phyloP scores from a whole-genome alignment of 1,284 basidiomycete genomes.

The Vanrija humicola region DNA sequence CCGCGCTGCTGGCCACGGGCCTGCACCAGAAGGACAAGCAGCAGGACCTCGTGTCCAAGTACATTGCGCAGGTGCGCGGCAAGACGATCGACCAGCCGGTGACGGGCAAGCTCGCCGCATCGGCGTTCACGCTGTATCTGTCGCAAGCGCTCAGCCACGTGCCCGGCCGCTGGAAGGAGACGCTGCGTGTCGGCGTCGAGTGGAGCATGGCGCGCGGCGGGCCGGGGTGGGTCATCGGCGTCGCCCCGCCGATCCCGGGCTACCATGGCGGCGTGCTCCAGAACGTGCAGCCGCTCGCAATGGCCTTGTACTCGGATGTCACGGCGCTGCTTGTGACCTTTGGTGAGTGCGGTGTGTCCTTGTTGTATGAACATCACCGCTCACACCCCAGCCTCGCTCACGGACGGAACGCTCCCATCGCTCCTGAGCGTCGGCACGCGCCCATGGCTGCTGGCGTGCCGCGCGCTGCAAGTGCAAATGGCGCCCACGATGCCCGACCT shows the following conservation, averaged over 20 bases:
- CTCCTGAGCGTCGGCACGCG: no score
- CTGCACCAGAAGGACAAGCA: no score
- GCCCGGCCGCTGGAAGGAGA: slow-evolving; percentile 5
- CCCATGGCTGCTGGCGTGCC: slow-evolving; percentile 4
- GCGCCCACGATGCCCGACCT: slow-evolving; percentile 1
- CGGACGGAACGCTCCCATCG: slow-evolving; percentile 1
- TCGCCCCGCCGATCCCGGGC: slow-evolving; percentile 2
- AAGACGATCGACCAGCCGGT: background rate
- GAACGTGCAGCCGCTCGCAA: slow-evolving; percentile 3
- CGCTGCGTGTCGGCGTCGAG: slow-evolving; percentile 1
- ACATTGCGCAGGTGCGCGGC: background rate
- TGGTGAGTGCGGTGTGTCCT: background rate
- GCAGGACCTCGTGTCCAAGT: background rate
- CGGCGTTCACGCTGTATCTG: slow-evolving; percentile 2
- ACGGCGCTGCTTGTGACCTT: slow-evolving; percentile 3
- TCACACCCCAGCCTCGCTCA: background rate
- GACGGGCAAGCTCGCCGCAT: slow-evolving; percentile 2
- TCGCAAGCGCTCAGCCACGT: background rate
- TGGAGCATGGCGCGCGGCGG: slow-evolving; percentile 6
- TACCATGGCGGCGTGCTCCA: background rate
- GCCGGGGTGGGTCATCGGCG: slow-evolving; percentile 4
- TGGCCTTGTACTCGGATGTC: slow-evolving; percentile 5
- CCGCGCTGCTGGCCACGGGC: no score
- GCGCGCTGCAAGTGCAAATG: slow-evolving; percentile 6
- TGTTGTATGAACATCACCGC: no score